Percentiles rank a stretch among this genome's conserved stretches.
phyloP scores from a whole-genome alignment of 2,329 filamentous ascomycete species.

The Fusarium anguioides region DNA sequence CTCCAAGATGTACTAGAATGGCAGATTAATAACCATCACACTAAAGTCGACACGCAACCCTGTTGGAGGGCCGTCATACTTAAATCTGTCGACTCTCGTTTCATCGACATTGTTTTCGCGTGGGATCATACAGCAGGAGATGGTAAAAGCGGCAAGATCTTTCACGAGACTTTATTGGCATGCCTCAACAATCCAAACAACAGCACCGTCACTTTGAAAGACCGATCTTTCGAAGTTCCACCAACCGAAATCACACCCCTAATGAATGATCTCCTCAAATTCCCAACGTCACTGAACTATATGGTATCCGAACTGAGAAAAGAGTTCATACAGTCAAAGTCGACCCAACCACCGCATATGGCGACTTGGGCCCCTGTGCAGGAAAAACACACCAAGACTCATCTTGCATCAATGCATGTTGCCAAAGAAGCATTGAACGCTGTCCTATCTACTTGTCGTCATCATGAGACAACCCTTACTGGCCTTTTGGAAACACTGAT shows the following conservation, averaged over 20 bases:
- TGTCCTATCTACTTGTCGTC: not conserved
- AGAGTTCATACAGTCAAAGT: not conserved
- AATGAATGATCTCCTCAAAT: conserved; percentile 1
- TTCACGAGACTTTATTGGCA: conserved; percentile 3
- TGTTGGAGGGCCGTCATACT: conserved; percentile 13
- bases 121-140: conserved; percentile 27
- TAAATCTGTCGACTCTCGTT: not conserved
- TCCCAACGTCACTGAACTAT: not conserved
- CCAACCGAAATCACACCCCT: not conserved
- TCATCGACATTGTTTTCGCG: conserved; percentile 20
- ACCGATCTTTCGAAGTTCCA: conserved; percentile 11
- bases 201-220: not conserved
- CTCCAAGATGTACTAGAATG: not conserved
- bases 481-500: conserved; percentile 4
- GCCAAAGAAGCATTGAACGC: not conserved
- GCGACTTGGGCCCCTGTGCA: conserved; percentile 18
- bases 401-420: not conserved
- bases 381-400: not conserved
- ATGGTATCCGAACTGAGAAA: not conserved
- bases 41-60: conserved; percentile 1
- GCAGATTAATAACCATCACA: conserved; percentile 10
- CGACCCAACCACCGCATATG: not conserved
- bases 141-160: conserved; percentile 22
- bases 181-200: not conserved
- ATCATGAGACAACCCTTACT: conserved; percentile 12